A percentile compares a stretch with the other conserved stretches of the same genome.
phyloP scores from a whole-genome alignment of 1,284 basidiomycete species.

The Coniferiporia sulphurascens region DNA sequence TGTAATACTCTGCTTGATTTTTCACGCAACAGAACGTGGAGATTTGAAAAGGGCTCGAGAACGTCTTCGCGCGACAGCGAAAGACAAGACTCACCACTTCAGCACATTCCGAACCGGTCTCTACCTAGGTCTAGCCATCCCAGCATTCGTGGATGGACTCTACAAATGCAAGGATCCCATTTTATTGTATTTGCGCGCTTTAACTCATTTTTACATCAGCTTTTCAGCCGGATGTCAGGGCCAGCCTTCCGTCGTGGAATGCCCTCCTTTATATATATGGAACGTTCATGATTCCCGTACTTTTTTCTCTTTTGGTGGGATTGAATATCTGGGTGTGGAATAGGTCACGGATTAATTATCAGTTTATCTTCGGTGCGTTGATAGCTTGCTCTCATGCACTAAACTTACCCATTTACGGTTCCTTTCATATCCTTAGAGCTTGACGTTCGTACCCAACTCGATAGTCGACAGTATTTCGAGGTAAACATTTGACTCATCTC shows the following conservation, averaged over 20 bases:
- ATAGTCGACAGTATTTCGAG: constrained; percentile 81
- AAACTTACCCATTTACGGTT: background rate
- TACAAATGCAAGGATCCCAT: constrained; percentile 51
- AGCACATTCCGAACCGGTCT: constrained; percentile 75
- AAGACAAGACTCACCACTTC: constrained; percentile 66
- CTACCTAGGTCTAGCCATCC: constrained; percentile 72
- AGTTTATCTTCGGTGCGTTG: constrained; percentile 80
- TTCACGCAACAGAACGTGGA: constrained; percentile 56
- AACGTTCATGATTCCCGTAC: constrained; percentile 65
- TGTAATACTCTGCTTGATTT: background rate
- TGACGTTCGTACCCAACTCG: constrained; percentile 70
- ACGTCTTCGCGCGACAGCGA: constrained; percentile 56
- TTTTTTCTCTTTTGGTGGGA: constrained; percentile 79
- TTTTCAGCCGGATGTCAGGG: constrained; percentile 53
- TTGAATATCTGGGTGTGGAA: constrained; percentile 81
- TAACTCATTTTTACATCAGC: constrained; percentile 36
- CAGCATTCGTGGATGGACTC: constrained; percentile 68
- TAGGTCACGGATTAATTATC: constrained; percentile 76
- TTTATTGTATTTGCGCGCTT: constrained; percentile 3
- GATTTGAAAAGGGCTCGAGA: constrained; percentile 77
- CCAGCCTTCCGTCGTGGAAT: constrained; percentile 59
- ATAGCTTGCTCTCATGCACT: background rate
- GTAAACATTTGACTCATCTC: constrained; percentile 30
- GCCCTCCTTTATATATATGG: constrained; percentile 81
- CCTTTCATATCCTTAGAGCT: constrained; percentile 47